Evolutionary conservation across 371 early-diverging fungal genomes (phyloP).

Genomic region (Fennellomyces sp.): DNA sequence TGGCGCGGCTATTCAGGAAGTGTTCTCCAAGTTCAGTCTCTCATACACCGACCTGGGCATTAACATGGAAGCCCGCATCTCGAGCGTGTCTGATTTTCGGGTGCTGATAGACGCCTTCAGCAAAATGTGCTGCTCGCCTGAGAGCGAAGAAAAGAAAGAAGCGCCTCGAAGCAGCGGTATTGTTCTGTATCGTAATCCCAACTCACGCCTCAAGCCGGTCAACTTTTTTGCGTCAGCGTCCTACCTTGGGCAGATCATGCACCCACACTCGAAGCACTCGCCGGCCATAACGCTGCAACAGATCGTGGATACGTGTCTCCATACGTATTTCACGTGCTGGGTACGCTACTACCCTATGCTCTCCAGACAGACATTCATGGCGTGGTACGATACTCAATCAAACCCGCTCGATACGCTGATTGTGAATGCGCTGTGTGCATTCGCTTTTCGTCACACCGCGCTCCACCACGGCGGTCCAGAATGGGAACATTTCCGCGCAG

Average conservation of each 20-base stretch:
- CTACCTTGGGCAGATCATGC: slow-evolving; percentile 27
- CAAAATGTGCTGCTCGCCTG: slow-evolving; percentile 1
- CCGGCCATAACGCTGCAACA: slow-evolving; percentile 25
- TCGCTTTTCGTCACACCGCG: slow-evolving; percentile 37
- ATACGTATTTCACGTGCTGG: slow-evolving; percentile 50
- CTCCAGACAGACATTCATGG: slow-evolving; percentile 39
- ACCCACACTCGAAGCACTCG: slow-evolving; percentile 28
- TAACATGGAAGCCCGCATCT: slow-evolving; percentile 30
- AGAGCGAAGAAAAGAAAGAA: not conserved
- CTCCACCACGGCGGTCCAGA: slow-evolving; percentile 34
- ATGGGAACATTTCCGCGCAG: slow-evolving; percentile 26
- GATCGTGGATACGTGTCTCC: slow-evolving; percentile 43
- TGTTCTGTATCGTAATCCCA: slow-evolving; percentile 41
- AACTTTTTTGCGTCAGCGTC: slow-evolving; percentile 37
- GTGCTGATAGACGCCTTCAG: slow-evolving; percentile 30
- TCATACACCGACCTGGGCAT: slow-evolving; percentile 30
- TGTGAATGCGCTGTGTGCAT: slow-evolving; percentile 47
- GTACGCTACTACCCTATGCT: slow-evolving; percentile 38
- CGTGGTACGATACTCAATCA: slow-evolving; percentile 36
- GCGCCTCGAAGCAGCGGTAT: slow-evolving; percentile 1
- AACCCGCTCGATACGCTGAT: slow-evolving; percentile 39
- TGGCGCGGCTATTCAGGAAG: not conserved
- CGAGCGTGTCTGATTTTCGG: slow-evolving; percentile 27
- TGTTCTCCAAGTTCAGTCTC: slow-evolving; percentile 22
- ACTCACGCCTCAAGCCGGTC: slow-evolving; percentile 34